phyloP scores from a whole-genome alignment of 495 filamentous ascomycete genomes.

The Aspergillus cavernicola region DNA sequence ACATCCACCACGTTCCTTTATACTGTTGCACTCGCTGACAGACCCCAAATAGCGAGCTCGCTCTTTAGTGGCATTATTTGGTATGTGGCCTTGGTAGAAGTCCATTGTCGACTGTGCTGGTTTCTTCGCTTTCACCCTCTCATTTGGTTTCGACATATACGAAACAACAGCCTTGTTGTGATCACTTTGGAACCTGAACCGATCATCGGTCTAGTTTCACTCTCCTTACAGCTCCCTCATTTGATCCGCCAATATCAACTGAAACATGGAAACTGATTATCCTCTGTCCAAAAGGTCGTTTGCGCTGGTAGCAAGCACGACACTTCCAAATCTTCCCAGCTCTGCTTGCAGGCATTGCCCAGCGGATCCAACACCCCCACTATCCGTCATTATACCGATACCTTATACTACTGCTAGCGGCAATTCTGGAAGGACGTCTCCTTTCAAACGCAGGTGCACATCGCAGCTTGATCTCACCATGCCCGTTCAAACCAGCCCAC shows the following conservation, averaged over 20 bases:
- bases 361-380: slow-evolving; percentile 2
- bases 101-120: slow-evolving; percentile 6
- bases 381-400: slow-evolving; percentile 15
- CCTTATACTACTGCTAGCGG: slow-evolving; percentile 17
- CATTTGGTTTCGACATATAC: neutral
- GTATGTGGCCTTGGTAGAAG: slow-evolving; percentile 21
- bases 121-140: slow-evolving; percentile 3
- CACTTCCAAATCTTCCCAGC: slow-evolving; percentile 20
- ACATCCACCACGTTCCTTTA: slow-evolving; percentile 20
- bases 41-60: slow-evolving; percentile 16
- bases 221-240: slow-evolving; percentile 25
- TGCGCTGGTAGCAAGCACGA: slow-evolving; percentile 45
- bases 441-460: slow-evolving; percentile 29
- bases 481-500: slow-evolving; percentile 46
- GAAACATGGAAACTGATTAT: slow-evolving; percentile 33
- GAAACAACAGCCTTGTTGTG: slow-evolving; percentile 9
- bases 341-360: slow-evolving; percentile 22
- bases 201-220: slow-evolving; percentile 23
- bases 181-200: slow-evolving; percentile 13
- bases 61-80: slow-evolving; percentile 21
- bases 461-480: slow-evolving; percentile 28
- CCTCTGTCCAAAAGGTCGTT: slow-evolving; percentile 35
- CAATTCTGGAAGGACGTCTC: slow-evolving; percentile 23
- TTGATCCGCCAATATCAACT: slow-evolving; percentile 5
- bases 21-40: slow-evolving; percentile 20